These are phyloP conservation scores for Trypethelium eluteriae DNA, from an alignment of 495 filamentous ascomycete species.

Conservation along the genomic window DNA sequence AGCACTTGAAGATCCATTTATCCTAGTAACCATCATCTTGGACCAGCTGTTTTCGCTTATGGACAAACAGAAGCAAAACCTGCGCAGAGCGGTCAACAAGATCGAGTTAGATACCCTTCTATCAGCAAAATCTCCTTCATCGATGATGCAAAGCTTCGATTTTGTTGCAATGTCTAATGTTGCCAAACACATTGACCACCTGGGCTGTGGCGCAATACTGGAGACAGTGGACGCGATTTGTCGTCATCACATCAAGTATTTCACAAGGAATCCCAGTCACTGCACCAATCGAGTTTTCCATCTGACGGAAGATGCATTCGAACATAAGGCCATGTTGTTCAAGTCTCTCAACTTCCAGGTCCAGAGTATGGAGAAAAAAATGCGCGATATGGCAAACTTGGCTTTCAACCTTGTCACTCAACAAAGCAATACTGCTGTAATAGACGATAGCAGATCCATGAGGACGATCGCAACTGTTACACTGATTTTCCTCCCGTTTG, in stretches of 20 bases:
- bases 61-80: conserved; percentile 10
- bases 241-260: conserved; percentile 10
- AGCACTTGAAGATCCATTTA: conserved; percentile 15
- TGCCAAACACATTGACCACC: conserved; percentile 17
- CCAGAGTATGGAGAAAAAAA: conserved; percentile 22
- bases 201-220: conserved; percentile 16
- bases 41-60: conserved; percentile 18
- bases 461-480: conserved; percentile 15
- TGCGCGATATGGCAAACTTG: conserved; percentile 16
- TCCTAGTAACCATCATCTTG: conserved; percentile 17
- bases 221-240: conserved; percentile 13
- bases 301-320: conserved; percentile 12
- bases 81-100: conserved; percentile 12
- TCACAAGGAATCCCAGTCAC: not conserved
- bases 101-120: conserved; percentile 16
- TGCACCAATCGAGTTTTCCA: conserved; percentile 7
- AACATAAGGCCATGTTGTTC: conserved; percentile 12
- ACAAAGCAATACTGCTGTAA: conserved; percentile 20
- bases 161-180: conserved; percentile 23
- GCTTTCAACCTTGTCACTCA: conserved; percentile 23
- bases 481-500: conserved; percentile 14
- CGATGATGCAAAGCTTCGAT: conserved; percentile 12
- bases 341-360: conserved; percentile 14
- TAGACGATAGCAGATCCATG: conserved; percentile 19
- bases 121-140: conserved; percentile 9